phyloP scores from a whole-genome alignment of 495 filamentous ascomycete species.

The Penicillium paxilli region DNA sequence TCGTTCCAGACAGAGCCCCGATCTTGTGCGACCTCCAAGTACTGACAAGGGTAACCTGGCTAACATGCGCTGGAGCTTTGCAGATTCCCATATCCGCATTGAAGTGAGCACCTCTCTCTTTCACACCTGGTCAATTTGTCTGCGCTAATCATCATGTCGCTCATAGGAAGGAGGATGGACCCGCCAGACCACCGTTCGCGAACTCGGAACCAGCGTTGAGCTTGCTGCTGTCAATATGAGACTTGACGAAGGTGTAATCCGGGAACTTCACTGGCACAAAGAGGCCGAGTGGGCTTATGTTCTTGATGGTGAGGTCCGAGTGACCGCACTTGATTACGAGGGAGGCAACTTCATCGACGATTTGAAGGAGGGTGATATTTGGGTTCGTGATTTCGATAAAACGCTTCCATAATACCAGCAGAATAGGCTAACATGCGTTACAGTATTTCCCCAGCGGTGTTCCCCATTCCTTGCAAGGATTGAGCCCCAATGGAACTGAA shows the following conservation, averaged over 20 bases:
- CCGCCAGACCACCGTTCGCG: constrained; percentile 63
- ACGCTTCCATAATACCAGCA: too few species aligned
- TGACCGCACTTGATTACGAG: constrained; percentile 67
- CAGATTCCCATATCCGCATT: constrained; percentile 65
- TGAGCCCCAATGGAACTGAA: constrained; percentile 65
- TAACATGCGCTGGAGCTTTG: constrained; percentile 69
- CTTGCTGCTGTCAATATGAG: constrained; percentile 70
- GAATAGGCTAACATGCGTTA: background rate
- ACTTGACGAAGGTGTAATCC: constrained; percentile 64
- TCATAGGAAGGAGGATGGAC: constrained; percentile 67
- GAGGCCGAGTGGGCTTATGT: constrained; percentile 72
- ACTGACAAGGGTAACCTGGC: constrained; percentile 63
- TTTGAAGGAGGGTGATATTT: constrained; percentile 67
- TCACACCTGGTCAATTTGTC: background rate
- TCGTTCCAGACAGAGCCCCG: constrained; percentile 62
- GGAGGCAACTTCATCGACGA: constrained; percentile 70
- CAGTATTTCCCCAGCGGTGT: constrained; percentile 71
- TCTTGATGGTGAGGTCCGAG: constrained; percentile 43
- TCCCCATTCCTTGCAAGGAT: constrained; percentile 68
- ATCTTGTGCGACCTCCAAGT: constrained; percentile 62
- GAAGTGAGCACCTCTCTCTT: constrained; percentile 45
- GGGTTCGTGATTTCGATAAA: too few species aligned
- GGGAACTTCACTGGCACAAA: constrained; percentile 73
- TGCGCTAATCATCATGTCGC: background rate
- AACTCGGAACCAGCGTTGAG: constrained; percentile 58